These are phyloP conservation scores for Ophiocordyceps australis DNA, from an alignment of 2,329 filamentous ascomycete species.

Conservation along the genomic window DNA sequence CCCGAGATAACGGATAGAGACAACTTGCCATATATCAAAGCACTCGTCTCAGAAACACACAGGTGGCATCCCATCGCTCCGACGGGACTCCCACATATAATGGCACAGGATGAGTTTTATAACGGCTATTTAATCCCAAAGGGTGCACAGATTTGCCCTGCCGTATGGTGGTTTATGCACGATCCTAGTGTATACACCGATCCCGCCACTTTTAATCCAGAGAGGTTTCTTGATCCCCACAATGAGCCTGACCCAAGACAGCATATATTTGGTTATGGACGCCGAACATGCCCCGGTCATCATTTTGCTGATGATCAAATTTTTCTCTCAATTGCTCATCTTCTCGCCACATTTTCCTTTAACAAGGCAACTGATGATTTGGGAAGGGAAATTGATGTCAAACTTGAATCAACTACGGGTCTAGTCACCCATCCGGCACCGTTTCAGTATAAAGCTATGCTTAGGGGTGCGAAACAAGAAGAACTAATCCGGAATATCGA, in stretches of 20 bases:
- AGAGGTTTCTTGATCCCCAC: conserved; percentile 10
- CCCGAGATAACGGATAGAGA: conserved; percentile 22
- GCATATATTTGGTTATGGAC: conserved; percentile 16
- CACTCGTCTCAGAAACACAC: conserved; percentile 11
- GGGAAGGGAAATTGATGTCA: conserved; percentile 14
- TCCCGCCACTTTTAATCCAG: conserved; percentile 13
- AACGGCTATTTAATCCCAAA: conserved; percentile 10
- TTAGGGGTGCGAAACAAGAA: neutral
- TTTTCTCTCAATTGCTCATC: conserved; percentile 17
- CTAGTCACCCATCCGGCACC: neutral
- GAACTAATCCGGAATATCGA: conserved; percentile 1
- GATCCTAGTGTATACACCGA: conserved; percentile 46
- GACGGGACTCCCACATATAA: conserved; percentile 17
- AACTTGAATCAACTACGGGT: conserved; percentile 2
- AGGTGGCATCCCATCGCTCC: conserved; percentile 14
- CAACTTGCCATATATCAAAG: conserved; percentile 21
- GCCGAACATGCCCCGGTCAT: conserved; percentile 15
- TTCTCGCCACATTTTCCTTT: conserved; percentile 17
- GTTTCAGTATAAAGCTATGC: neutral
- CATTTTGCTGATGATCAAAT: conserved; percentile 12
- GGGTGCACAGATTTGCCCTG: conserved; percentile 7
- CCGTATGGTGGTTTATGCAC: conserved; percentile 27
- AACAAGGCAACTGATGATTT: conserved; percentile 8
- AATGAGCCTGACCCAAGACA: conserved; percentile 10
- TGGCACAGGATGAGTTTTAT: conserved; percentile 10